Conservation (phyloP, 495 filamentous ascomycete species). For the Lepidopterella palustris region DNA sequence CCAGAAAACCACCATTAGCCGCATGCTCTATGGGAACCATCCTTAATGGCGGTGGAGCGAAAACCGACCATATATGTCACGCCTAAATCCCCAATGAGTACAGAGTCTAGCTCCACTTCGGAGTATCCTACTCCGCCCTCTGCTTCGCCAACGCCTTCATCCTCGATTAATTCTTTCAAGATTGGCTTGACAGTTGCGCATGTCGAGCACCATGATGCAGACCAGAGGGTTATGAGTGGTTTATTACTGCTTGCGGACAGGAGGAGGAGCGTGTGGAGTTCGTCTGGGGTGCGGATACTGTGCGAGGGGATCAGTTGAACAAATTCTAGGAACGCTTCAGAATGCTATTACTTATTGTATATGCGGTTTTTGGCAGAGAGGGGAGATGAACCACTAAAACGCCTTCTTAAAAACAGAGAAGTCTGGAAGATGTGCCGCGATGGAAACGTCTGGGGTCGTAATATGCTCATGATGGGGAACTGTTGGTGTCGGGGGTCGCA, state of each 20-base stretch:
- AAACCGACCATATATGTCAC: conserved; percentile 46
- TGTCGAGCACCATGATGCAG: conserved; percentile 56
- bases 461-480: conserved; percentile 2
- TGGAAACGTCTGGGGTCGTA: background rate
- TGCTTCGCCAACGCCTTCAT: conserved; percentile 50
- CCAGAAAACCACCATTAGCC: conserved; percentile 2
- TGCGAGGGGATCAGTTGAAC: background rate
- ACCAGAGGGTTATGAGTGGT: conserved; percentile 67
- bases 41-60: background rate
- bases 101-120: conserved; percentile 58
- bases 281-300: conserved; percentile 45
- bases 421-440: background rate
- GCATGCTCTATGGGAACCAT: background rate
- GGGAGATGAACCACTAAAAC: conserved; percentile 4
- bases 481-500: background rate
- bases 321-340: conserved; percentile 37
- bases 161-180: conserved; percentile 46
- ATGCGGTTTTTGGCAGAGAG: conserved; percentile 29
- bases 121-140: conserved; percentile 55
- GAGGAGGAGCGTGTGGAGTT: conserved; percentile 55
- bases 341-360: conserved; percentile 19
- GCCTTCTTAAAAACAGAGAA: background rate
- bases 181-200: conserved; percentile 52
- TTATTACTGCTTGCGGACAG: conserved; percentile 50
- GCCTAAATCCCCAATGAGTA: conserved; percentile 49